phyloP scores from a whole-genome alignment of 208 protist species.

The Acanthamoeba healyi region DNA sequence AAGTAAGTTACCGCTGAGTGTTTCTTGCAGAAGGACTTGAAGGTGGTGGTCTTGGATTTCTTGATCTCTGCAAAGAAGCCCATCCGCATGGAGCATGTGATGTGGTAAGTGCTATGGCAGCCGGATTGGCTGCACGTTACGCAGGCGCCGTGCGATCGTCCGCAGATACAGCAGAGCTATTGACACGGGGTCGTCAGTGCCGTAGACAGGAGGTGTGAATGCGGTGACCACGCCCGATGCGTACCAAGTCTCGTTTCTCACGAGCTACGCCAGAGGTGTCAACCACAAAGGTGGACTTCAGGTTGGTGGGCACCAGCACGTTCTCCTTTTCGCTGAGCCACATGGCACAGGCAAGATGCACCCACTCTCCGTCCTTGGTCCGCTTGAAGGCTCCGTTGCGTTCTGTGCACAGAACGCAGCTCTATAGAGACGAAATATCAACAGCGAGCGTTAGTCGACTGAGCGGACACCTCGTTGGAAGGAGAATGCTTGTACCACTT shows the following conservation, averaged over 20 bases:
- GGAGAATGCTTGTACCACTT: background rate
- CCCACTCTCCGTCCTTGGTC: conserved; percentile 54
- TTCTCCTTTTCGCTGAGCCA: conserved; percentile 49
- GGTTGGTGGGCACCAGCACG: conserved; percentile 35
- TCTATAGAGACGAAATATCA: background rate
- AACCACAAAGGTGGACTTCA: conserved; percentile 56
- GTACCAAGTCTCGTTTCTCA: conserved; percentile 52
- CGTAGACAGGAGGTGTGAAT: background rate
- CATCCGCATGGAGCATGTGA: conserved; percentile 51
- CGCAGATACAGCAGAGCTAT: conserved; percentile 54
- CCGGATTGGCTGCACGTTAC: conserved; percentile 13
- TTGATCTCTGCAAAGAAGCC: conserved; percentile 49
- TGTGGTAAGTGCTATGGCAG: conserved; percentile 52
- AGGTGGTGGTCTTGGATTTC: background rate
- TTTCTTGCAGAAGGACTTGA: conserved; percentile 66
- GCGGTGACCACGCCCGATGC: no score
- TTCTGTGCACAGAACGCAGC: conserved; percentile 47
- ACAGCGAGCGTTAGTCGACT: background rate
- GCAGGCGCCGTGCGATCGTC: conserved; percentile 24
- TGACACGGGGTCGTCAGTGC: background rate
- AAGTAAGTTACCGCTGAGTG: conserved; percentile 10
- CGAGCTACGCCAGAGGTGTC: conserved; percentile 17
- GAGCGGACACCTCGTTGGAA: background rate
- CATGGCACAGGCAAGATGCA: conserved; percentile 35
- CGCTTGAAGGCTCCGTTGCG: conserved; percentile 37